Evolutionary conservation across 148 eudicot genomes (phyloP).

Genomic region (Diospyros kaki): DNA sequence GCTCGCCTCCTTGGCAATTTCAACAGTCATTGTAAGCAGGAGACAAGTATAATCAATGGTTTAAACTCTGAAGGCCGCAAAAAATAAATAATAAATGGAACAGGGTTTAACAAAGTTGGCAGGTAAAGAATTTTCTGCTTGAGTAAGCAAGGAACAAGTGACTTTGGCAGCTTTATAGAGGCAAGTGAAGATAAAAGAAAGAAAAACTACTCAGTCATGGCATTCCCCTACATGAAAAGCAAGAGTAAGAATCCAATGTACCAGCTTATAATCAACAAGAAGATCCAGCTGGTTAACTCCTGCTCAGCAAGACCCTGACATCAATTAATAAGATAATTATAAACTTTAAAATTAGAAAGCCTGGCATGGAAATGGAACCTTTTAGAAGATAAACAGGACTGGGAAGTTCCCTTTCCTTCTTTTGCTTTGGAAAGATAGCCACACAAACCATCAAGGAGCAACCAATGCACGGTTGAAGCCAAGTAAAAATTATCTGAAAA

Average conservation of each 20-base stretch:
- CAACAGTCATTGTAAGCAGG: not conserved
- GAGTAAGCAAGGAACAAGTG: slow-evolving; percentile 25
- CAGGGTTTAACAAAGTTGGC: slow-evolving; percentile 13
- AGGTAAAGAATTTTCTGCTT: slow-evolving; percentile 10
- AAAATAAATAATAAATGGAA: not conserved
- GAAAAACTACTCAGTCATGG: not conserved
- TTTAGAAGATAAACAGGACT: slow-evolving; percentile 11
- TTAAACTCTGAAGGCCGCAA: not conserved
- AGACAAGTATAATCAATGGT: slow-evolving; percentile 2
- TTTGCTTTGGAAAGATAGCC: not conserved
- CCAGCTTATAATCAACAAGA: not conserved
- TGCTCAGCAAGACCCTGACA: slow-evolving; percentile 1
- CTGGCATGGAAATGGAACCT: slow-evolving; percentile 11
- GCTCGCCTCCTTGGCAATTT: not conserved
- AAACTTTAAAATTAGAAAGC: slow-evolving; percentile 11
- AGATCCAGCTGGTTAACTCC: slow-evolving; percentile 1
- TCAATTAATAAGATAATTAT: not conserved
- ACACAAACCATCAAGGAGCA: not conserved
- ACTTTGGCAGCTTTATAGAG: slow-evolving; percentile 30
- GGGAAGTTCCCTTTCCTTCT: not conserved
- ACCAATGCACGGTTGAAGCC: not conserved
- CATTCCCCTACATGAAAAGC: not conserved
- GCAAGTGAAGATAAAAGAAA: slow-evolving; percentile 9
- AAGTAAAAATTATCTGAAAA: not conserved
- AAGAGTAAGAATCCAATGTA: slow-evolving; percentile 13